Evolutionary conservation across 768 basidiomycete species (phyloP), one percentile per base, ranked within the genome.

Genomic region (Clitopilus hobsonii): DNA sequence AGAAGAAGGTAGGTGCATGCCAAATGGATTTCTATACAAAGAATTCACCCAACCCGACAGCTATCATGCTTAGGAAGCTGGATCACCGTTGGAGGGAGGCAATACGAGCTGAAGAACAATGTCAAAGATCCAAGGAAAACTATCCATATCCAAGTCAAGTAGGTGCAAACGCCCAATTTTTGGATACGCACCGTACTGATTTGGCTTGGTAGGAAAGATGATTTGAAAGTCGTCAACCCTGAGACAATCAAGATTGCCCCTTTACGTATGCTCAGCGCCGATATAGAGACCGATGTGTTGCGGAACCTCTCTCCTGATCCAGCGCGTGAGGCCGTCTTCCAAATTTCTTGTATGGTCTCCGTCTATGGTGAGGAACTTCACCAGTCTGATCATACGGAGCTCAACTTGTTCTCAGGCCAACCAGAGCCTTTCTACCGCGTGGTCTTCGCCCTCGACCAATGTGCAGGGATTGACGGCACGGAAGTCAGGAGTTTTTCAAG

Each of bases 281-380:
- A 61, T 13, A 61, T 63, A 25, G 60, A 63, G 23, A 26, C 22
- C 16, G 28, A 38, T 32, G 32, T 50, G 8, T 29, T 6, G 16
- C 41, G 50, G 11, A 47, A 36, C 11, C 6, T 38, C 6, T 54
- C 51, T 45, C 55, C 57, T 10, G 6, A 55, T 38, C 41, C 58
- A 23, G 38, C 38, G 18, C 32, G 24, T 3, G 58, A 63, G 20
- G 18, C 55, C 0, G 60, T 63, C 11, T 54, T 61, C 25, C 63
- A 63, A 27, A 65, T 65, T 27, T 51, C 58, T 3, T 58, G 57
- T 52, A 56, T 65, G 49, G 45, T 63, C n/a, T 56, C 54, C n/a
- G 32, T 32, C 23, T 25, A 50, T 23, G 58, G 59, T 58, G 38
- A 38, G 30, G n/a, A n/a, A n/a, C n/a, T n/a, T n/a, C n/a, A n/a